phyloP scores from a whole-genome alignment of 176 grass and related monocot species.

The Raddia guianensis region DNA sequence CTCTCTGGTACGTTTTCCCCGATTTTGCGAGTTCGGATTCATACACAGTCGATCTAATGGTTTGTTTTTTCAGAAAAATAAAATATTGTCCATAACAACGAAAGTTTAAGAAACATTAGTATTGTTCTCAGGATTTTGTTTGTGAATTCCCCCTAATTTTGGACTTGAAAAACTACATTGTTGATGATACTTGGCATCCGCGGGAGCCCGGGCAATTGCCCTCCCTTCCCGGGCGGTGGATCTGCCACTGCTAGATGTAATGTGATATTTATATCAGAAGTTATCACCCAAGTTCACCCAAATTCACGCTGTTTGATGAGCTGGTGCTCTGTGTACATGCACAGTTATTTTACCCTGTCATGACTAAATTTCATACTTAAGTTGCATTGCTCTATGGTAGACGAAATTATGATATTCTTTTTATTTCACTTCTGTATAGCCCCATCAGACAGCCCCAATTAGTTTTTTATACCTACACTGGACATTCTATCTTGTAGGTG shows the following conservation, averaged over 20 bases:
- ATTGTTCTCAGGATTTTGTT: too few relatives aligned
- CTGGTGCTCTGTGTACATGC: background rate
- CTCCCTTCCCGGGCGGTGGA: too few relatives aligned
- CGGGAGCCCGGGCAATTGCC: too few relatives aligned
- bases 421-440: background rate
- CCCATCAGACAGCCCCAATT: background rate
- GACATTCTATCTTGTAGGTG: constrained; percentile 2
- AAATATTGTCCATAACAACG: too few relatives aligned
- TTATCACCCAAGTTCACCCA: background rate
- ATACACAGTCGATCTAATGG: too few relatives aligned
- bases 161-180: too few relatives aligned
- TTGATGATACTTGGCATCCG: too few relatives aligned
- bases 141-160: too few relatives aligned
- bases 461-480: background rate
- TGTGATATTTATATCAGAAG: background rate
- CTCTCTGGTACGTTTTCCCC: too few relatives aligned
- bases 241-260: background rate
- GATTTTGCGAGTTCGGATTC: too few relatives aligned
- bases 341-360: background rate
- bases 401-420: constrained; percentile 6
- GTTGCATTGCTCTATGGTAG: background rate
- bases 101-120: too few relatives aligned
- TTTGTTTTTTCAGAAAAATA: too few relatives aligned
- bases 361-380: background rate
- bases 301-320: background rate